These are phyloP conservation scores for Phytophthora agathidicida DNA, from an alignment of 352 stramenopile species.

Conservation along the genomic window DNA sequence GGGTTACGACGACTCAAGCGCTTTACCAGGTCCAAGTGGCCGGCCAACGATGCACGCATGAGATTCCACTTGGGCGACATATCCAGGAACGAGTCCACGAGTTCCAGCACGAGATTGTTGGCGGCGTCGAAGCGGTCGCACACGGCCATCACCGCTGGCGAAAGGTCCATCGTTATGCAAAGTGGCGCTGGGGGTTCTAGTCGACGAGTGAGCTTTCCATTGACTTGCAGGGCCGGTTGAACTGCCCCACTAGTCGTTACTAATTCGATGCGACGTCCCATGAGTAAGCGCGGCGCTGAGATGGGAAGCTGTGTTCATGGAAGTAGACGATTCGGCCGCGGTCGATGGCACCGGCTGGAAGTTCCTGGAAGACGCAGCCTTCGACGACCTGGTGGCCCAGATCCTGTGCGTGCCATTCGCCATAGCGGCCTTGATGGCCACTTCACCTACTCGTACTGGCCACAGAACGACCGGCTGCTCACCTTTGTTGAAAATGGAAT, in stretches of 20 bases:
- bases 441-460: neutral
- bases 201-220: constrained; percentile 17
- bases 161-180: constrained; percentile 28
- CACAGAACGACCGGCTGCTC: constrained; percentile 2
- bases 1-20: constrained; percentile 46
- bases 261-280: constrained; percentile 9
- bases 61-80: constrained; percentile 55
- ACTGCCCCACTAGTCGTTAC: constrained; percentile 8
- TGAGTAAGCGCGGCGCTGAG: no score
- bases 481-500: neutral
- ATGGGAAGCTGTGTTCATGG: constrained; percentile 27
- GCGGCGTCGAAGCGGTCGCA: constrained; percentile 50
- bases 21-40: constrained; percentile 57
- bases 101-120: constrained; percentile 55
- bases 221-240: neutral
- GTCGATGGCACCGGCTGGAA: constrained; percentile 27
- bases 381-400: constrained; percentile 53
- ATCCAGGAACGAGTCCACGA: constrained; percentile 65
- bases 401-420: constrained; percentile 59
- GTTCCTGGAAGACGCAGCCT: constrained; percentile 41
- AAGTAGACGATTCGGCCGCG: no score
- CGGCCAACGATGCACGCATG: constrained; percentile 54
- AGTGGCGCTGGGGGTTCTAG: constrained; percentile 5
- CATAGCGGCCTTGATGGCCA: no score
- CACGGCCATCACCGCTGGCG: constrained; percentile 53